These are phyloP conservation scores for Boletus reticuloceps DNA, from an alignment of 768 basidiomycete genomes.

Conservation along the genomic window DNA sequence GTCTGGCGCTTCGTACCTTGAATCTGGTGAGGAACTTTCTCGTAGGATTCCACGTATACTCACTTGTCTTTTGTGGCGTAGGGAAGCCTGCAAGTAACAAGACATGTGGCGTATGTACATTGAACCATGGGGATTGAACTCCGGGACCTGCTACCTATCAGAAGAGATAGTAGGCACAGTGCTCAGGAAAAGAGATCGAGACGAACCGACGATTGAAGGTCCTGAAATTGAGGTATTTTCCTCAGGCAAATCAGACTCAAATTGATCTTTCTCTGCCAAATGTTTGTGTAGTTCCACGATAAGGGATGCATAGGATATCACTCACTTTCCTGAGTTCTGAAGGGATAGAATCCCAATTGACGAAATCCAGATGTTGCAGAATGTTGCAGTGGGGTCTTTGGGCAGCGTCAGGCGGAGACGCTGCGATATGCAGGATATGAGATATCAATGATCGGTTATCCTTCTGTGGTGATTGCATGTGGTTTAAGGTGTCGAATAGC, in stretches of 20 bases:
- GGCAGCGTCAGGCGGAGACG: constrained; percentile 52
- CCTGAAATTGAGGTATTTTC: constrained; percentile 46
- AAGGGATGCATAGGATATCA: neutral
- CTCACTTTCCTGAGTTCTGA: constrained; percentile 59
- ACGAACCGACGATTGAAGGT: constrained; percentile 51
- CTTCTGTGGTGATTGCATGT: constrained; percentile 25
- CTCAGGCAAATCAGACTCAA: constrained; percentile 49
- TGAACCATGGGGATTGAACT: constrained; percentile 55
- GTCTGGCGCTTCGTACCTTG: constrained; percentile 44
- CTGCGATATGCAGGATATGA: constrained; percentile 63
- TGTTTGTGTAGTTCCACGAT: neutral
- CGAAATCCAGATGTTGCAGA: constrained; percentile 42
- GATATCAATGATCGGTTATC: constrained; percentile 28
- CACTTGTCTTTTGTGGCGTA: constrained; percentile 29
- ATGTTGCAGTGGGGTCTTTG: constrained; percentile 56
- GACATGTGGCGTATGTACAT: constrained; percentile 43
- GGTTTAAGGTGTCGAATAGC: constrained; percentile 38
- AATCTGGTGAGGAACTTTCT: constrained; percentile 9
- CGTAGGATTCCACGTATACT: constrained; percentile 11
- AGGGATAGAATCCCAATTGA: constrained; percentile 62
- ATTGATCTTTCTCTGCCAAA: constrained; percentile 54
- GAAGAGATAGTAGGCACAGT: neutral
- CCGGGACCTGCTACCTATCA: constrained; percentile 35
- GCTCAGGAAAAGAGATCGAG: neutral
- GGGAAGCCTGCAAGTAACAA: constrained; percentile 51